Conservation (phyloP, 176 grass and related monocot genomes). For the Saccharum officinarum region DNA sequence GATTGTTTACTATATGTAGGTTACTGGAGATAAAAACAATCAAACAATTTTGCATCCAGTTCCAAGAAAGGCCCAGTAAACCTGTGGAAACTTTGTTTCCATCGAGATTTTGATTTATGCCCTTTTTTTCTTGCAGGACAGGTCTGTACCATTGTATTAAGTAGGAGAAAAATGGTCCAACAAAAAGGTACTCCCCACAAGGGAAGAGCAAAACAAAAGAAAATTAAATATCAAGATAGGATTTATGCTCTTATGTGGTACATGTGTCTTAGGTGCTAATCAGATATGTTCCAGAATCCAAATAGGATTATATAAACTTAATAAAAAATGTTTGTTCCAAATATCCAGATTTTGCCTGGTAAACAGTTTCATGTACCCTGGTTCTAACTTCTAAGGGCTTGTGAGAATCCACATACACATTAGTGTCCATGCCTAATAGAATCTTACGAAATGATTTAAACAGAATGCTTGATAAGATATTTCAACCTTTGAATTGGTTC, state of each 20-base stretch:
- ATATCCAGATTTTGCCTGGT: neutral
- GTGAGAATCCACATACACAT: neutral
- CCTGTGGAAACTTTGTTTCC: neutral
- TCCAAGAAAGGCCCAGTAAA: neutral
- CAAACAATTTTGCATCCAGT: slow-evolving; percentile 8
- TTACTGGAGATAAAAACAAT: neutral
- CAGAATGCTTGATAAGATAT: neutral
- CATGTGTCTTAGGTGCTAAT: neutral
- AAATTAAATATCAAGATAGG: neutral
- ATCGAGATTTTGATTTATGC: neutral
- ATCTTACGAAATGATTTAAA: slow-evolving; percentile 4
- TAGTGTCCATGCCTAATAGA: neutral
- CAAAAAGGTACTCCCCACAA: neutral
- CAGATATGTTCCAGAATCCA: neutral
- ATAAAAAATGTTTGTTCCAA: neutral
- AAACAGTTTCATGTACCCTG: neutral
- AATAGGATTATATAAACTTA: slow-evolving; percentile 2
- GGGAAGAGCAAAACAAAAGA: neutral
- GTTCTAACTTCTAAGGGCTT: neutral
- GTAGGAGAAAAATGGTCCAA: neutral
- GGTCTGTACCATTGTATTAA: neutral
- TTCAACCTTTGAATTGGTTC: slow-evolving; percentile 44
- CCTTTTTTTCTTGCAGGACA: neutral
- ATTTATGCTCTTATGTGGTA: neutral
- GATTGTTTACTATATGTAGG: neutral